phyloP scores from a whole-genome alignment of 2,329 filamentous ascomycete genomes.

The Trichoderma hamatum region DNA sequence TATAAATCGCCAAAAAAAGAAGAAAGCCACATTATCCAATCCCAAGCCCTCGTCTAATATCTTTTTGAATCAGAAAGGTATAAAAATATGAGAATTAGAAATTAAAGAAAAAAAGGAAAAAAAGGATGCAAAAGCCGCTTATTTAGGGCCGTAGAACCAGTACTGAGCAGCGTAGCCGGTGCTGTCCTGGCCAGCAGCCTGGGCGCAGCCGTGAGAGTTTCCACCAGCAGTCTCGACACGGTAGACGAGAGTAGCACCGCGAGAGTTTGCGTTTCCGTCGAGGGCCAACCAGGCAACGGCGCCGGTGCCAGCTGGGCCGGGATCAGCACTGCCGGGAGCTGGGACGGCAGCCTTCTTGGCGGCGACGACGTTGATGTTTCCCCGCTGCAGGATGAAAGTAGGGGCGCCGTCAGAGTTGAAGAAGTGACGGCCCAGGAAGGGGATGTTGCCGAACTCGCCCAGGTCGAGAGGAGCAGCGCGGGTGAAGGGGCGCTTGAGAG shows the following conservation, averaged over 20 bases:
- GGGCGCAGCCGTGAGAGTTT: slow-evolving; percentile 46
- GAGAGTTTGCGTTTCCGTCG: slow-evolving; percentile 44
- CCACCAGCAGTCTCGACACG: slow-evolving; percentile 60
- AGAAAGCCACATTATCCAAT: not conserved
- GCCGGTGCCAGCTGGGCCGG: slow-evolving; percentile 51
- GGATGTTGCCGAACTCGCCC: slow-evolving; percentile 41
- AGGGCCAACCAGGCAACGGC: slow-evolving; percentile 61
- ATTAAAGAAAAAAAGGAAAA: not conserved
- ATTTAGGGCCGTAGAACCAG: slow-evolving; percentile 55
- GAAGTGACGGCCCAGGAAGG: slow-evolving; percentile 66
- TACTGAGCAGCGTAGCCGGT: slow-evolving; percentile 61
- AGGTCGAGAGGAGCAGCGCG: slow-evolving; percentile 45
- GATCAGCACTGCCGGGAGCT: slow-evolving; percentile 55
- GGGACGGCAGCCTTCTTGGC: slow-evolving; percentile 54
- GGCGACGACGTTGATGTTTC: slow-evolving; percentile 45
- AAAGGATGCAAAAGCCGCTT: not conserved
- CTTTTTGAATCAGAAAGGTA: not conserved
- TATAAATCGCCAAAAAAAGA: not conserved
- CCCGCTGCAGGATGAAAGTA: slow-evolving; percentile 58
- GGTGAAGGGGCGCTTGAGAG: slow-evolving; percentile 51
- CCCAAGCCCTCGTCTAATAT: slow-evolving; percentile 2
- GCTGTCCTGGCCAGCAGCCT: slow-evolving; percentile 49
- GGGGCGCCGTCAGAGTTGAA: slow-evolving; percentile 60
- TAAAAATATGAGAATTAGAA: not conserved
- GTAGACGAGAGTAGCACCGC: slow-evolving; percentile 51